phyloP scores from a whole-genome alignment of 371 early-diverging fungal species.

The Circinella umbellata region DNA sequence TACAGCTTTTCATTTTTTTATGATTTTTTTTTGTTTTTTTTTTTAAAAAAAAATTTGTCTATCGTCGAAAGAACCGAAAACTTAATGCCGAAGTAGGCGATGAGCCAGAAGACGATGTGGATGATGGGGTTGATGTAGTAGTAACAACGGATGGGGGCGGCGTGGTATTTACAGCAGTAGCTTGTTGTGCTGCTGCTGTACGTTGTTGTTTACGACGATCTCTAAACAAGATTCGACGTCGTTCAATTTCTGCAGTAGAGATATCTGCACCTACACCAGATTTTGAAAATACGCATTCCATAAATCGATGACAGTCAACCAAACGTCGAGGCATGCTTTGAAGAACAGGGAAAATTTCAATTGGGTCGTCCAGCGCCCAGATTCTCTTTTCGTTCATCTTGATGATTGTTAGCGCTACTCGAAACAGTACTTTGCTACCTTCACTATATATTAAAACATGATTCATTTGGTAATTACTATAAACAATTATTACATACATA shows the following conservation, averaged over 20 bases:
- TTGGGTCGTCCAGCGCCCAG: constrained; percentile 60
- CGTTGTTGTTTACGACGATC: constrained; percentile 29
- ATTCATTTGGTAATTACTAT: neutral
- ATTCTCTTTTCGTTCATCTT: constrained; percentile 73
- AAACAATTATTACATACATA: neutral
- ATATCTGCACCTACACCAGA: constrained; percentile 43
- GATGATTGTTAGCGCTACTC: constrained; percentile 78
- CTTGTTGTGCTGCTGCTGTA: constrained; percentile 7
- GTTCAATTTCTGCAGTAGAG: constrained; percentile 54
- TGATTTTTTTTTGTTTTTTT: neutral
- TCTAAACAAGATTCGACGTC: constrained; percentile 48
- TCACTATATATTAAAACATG: constrained; percentile 45
- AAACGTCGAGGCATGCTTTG: constrained; percentile 70
- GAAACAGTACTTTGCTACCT: constrained; percentile 79
- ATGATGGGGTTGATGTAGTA: neutral
- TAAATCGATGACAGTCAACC: constrained; percentile 73
- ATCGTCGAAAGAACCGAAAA: constrained; percentile 9
- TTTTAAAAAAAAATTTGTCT: neutral
- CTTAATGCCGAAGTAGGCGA: constrained; percentile 3
- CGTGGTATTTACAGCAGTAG: neutral
- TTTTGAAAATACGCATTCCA: constrained; percentile 55
- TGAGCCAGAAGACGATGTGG: neutral
- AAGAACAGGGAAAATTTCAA: constrained; percentile 65
- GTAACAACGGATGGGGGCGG: neutral
- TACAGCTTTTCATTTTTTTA: neutral